These are phyloP conservation scores for Scalesia atractyloides DNA, from an alignment of 129 eudicot species.

Conservation along the genomic window DNA sequence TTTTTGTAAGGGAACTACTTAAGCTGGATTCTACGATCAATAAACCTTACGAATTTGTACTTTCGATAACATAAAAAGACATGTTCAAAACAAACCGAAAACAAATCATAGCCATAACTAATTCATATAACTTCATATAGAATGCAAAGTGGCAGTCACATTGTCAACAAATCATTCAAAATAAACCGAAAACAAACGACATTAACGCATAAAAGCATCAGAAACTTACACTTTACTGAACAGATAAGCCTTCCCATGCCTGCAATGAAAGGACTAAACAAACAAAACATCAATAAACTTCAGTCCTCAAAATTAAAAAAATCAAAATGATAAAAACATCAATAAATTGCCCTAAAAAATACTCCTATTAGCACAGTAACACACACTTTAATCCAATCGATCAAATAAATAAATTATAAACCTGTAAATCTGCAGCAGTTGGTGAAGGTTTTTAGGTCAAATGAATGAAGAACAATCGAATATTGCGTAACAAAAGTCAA, in stretches of 20 bases:
- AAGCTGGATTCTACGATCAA: too few relatives aligned
- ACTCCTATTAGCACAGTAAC: background rate
- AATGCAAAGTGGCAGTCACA: slow-evolving; percentile 19
- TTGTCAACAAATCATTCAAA: slow-evolving; percentile 9
- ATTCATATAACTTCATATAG: background rate
- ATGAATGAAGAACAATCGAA: background rate
- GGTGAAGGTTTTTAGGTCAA: slow-evolving; percentile 1
- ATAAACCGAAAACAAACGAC: background rate
- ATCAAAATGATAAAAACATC: slow-evolving; percentile 5
- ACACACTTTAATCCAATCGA: background rate
- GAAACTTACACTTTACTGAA: slow-evolving; percentile 97
- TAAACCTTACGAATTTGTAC: too few relatives aligned
- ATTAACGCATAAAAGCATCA: slow-evolving; percentile 6
- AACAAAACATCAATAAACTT: slow-evolving; percentile 8
- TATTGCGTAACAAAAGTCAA: too few relatives aligned
- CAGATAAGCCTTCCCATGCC: slow-evolving; percentile 97
- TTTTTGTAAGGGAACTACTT: too few relatives aligned
- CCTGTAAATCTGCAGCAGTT: too few relatives aligned
- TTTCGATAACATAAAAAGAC: background rate
- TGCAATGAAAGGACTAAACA: slow-evolving; percentile 82
- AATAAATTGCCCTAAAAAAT: slow-evolving; percentile 8
- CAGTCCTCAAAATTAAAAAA: slow-evolving; percentile 16
- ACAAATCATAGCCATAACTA: too few relatives aligned
- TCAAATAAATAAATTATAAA: background rate
- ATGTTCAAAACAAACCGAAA: too few relatives aligned